These are phyloP conservation scores for Wickerhamiella dianesei DNA, from an alignment of 805 yeast species.

Conservation along the genomic window DNA sequence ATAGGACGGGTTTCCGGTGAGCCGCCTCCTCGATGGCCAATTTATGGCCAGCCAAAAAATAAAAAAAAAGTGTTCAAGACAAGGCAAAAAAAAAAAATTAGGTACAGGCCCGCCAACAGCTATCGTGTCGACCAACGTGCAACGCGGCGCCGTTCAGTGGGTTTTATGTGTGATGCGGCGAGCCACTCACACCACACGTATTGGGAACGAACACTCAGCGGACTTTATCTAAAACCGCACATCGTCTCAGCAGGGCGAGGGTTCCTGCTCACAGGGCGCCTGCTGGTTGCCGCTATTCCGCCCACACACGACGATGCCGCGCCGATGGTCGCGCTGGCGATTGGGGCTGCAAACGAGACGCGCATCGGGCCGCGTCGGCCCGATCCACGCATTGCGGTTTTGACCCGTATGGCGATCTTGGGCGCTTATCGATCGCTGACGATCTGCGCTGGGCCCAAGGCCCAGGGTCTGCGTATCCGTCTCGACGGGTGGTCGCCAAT, in stretches of 20 bases:
- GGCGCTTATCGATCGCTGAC: not conserved
- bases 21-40: too few species aligned
- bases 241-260: not conserved
- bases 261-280: too few species aligned
- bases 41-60: too few species aligned
- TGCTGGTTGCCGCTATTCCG: not conserved
- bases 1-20: too few species aligned
- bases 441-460: not conserved
- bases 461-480: not conserved
- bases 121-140: too few species aligned
- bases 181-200: not conserved
- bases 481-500: not conserved
- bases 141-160: not conserved
- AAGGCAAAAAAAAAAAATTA: not conserved
- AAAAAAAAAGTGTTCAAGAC: not conserved
- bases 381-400: too few species aligned
- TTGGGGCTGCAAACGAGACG: too few species aligned
- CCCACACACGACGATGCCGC: too few species aligned
- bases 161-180: conserved; percentile 41
- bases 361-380: too few species aligned
- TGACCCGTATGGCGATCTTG: not conserved
- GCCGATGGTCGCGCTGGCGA: too few species aligned
- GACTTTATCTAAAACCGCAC: not conserved
- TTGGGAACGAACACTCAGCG: not conserved
- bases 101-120: too few species aligned